Base-by-base conservation (phyloP, 176 grass and related monocot species). In the Carex myosuroides region DNA sequence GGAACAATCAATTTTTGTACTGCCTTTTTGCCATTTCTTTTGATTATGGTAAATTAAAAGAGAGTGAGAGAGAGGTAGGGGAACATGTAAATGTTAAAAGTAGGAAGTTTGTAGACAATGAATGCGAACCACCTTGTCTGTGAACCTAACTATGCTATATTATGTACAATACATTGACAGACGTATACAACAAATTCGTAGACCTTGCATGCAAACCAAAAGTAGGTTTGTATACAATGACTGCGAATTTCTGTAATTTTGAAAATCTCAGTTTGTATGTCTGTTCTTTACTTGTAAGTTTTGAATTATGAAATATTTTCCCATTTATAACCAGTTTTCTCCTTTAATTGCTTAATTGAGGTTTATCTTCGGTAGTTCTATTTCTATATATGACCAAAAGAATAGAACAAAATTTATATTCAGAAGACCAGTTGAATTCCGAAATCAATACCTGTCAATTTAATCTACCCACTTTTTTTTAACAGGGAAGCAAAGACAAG, bases 401-500 rank as follows among this genome's bases (percentile, higher is more conserved):
- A 77, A 77, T 16, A 32, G 22, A 77, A 77, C 3, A 69, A 65
- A 67, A 67, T 67, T 6, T 67, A 35, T 67, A 13, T 7, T 35
- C 4, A 67, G 24, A 67, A 35, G 5, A 35, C 24, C 64, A 67
- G 5, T 35, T 35, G 13, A 13, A 67, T 67, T 35, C 30, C 6
- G 29, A 67, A 3, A 75, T 26, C 32, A 17, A 8, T 69, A 37
- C 65, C 65, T 39, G 65, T 8, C 65, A 29, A 53, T 53, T 54
- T 75, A 75, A 74, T 54, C 24, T 30, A 33, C 73, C 87, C 3
- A 5, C 54, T 89, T 74, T 86, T 46, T 88, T 91, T 53, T 41
- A 91, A 91, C 86, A 95, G 96, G 93, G 91, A 83, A 91, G 89
- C 80, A 94, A 93, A 84, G 92, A 95, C 79, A 91, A 88, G 35